phyloP scores from a whole-genome alignment of 768 basidiomycete species.

The Phlebiopsis flavidoalba region DNA sequence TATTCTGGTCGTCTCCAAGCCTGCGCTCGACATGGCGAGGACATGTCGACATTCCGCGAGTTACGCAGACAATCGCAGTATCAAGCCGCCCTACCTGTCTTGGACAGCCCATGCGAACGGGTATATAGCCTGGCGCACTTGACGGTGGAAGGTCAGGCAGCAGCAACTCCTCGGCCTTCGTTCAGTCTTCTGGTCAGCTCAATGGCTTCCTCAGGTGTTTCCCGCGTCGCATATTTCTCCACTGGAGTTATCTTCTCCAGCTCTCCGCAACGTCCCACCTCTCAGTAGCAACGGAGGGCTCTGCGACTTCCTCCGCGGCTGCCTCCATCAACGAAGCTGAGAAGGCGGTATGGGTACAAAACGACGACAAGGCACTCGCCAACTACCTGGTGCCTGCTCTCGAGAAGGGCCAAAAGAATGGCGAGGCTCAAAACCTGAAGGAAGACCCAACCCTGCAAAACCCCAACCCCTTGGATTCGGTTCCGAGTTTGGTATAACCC shows the following conservation, averaged over 20 bases:
- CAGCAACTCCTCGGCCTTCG: not conserved
- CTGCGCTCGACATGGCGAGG: not conserved
- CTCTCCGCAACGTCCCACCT: not conserved
- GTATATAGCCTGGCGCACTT: not conserved
- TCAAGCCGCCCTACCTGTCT: not conserved
- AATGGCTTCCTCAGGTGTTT: not conserved
- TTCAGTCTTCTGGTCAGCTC: not conserved
- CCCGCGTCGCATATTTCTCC: not conserved
- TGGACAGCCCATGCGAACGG: not conserved
- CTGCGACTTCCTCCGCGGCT: not conserved
- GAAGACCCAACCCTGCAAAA: too few species aligned
- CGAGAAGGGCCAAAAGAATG: slow-evolving; percentile 13
- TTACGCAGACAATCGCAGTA: not conserved
- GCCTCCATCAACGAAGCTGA: slow-evolving; percentile 10
- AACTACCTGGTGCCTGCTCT: slow-evolving; percentile 10
- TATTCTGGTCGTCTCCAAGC: not conserved
- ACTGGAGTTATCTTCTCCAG: slow-evolving; percentile 6
- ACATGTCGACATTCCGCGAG: not conserved
- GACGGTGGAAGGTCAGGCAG: not conserved
- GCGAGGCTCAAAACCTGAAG: slow-evolving; percentile 6
- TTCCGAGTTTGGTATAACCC: slow-evolving; percentile 13
- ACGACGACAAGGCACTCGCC: slow-evolving; percentile 5
- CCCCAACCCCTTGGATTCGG: slow-evolving; percentile 5
- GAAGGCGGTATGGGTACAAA: slow-evolving; percentile 2
- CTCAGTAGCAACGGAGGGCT: not conserved